Percentiles rank a stretch among this genome's conserved stretches.
phyloP scores from a whole-genome alignment of 805 yeast genomes.

The Sugiyamaella boreocaroliniensis region DNA sequence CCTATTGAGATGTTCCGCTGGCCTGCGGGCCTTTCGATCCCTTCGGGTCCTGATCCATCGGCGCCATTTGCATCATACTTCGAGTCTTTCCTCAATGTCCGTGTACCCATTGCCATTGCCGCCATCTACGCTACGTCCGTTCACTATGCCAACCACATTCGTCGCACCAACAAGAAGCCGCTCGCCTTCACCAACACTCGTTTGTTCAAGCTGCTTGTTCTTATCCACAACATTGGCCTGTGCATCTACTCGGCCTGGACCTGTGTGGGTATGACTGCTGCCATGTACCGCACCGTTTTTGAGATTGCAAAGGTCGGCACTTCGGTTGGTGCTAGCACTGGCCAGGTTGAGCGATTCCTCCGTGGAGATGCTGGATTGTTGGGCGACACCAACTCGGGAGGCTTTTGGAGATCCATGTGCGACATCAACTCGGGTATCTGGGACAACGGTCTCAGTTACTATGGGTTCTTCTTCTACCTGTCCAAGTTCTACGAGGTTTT shows the following conservation, averaged over 20 bases:
- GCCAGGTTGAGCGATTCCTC: constrained; percentile 13
- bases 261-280: constrained; percentile 53
- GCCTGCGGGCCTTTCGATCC: constrained; percentile 20
- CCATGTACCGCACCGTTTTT: constrained; percentile 41
- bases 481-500: constrained; percentile 67
- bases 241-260: constrained; percentile 69
- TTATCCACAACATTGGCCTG: constrained; percentile 53
- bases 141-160: constrained; percentile 45
- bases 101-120: constrained; percentile 53
- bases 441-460: constrained; percentile 46
- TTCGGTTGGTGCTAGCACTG: constrained; percentile 17
- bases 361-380: constrained; percentile 20
- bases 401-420: constrained; percentile 52
- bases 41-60: constrained; percentile 14
- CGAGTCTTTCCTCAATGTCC: constrained; percentile 36
- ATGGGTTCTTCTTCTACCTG: constrained; percentile 60
- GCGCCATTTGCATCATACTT: constrained; percentile 15
- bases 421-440: constrained; percentile 56
- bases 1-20: constrained; percentile 16
- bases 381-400: constrained; percentile 6
- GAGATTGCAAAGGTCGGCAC: constrained; percentile 29
- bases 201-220: constrained; percentile 47
- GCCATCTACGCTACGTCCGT: constrained; percentile 51
- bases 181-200: constrained; percentile 39
- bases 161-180: constrained; percentile 46